A percentile compares a stretch with the other conserved stretches of the same genome.
These are phyloP conservation scores for Wickerhamomyces kurtzmanii DNA, from an alignment of 805 yeast genomes.

Conservation along the genomic window DNA sequence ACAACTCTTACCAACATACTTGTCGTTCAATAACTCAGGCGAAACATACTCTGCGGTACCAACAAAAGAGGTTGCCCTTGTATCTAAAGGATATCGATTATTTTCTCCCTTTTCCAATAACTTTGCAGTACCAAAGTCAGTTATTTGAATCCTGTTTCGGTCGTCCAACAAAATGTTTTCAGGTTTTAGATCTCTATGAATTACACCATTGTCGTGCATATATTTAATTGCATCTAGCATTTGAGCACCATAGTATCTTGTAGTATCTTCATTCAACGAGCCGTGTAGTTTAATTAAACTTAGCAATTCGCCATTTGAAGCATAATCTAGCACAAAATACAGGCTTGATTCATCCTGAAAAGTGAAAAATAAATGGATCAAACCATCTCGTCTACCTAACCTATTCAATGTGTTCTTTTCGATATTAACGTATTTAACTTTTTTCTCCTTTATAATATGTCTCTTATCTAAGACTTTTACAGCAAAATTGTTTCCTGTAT, in stretches of 20 bases:
- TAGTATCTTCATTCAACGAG: slow-evolving; percentile 61
- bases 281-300: slow-evolving; percentile 59
- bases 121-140: slow-evolving; percentile 84
- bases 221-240: slow-evolving; percentile 61
- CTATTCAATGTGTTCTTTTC: slow-evolving; percentile 75
- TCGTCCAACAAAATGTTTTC: slow-evolving; percentile 65
- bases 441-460: slow-evolving; percentile 72
- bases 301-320: slow-evolving; percentile 70
- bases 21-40: slow-evolving; percentile 69
- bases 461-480: slow-evolving; percentile 68
- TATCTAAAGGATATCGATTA: slow-evolving; percentile 54
- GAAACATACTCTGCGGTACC: slow-evolving; percentile 84
- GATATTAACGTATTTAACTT: slow-evolving; percentile 76
- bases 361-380: slow-evolving; percentile 63
- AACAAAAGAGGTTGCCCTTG: slow-evolving; percentile 70
- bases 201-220: slow-evolving; percentile 67
- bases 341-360: slow-evolving; percentile 70
- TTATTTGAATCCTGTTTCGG: slow-evolving; percentile 52
- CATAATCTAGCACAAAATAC: slow-evolving; percentile 71
- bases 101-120: slow-evolving; percentile 41
- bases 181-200: slow-evolving; percentile 79
- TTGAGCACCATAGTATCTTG: slow-evolving; percentile 63
- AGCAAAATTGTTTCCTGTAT: slow-evolving; percentile 68
- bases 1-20: slow-evolving; percentile 80
- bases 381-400: slow-evolving; percentile 48